phyloP scores from a whole-genome alignment of 2,329 filamentous ascomycete species.

The Chlorencoelia australis region DNA sequence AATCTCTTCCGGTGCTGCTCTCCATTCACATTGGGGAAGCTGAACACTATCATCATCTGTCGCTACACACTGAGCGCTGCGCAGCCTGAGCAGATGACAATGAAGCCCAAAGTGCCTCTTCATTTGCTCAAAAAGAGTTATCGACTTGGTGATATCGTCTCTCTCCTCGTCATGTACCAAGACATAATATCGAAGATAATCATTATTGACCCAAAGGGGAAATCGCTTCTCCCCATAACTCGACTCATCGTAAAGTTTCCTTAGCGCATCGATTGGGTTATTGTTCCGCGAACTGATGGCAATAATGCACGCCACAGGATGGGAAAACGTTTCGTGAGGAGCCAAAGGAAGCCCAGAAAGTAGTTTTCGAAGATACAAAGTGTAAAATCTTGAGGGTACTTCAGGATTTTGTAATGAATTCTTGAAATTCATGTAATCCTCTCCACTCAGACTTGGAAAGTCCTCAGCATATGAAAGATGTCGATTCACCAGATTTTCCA shows the following conservation, averaged over 20 bases:
- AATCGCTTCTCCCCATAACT: conserved; percentile 63
- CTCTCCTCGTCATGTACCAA: conserved; percentile 93
- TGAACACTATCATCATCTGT: conserved; percentile 86
- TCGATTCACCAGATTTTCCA: conserved; percentile 71
- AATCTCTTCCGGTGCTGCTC: conserved; percentile 77
- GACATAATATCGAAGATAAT: conserved; percentile 93
- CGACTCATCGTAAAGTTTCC: conserved; percentile 76
- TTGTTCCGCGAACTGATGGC: conserved; percentile 85
- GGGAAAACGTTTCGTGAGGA: conserved; percentile 85
- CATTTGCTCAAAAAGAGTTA: conserved; percentile 93
- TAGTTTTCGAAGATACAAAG: conserved; percentile 72
- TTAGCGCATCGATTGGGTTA: conserved; percentile 75
- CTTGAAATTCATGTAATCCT: conserved; percentile 30
- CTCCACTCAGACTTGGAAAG: conserved; percentile 19
- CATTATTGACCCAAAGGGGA: conserved; percentile 79
- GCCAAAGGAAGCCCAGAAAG: conserved; percentile 69
- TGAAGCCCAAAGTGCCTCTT: conserved; percentile 96
- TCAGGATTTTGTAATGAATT: conserved; percentile 21
- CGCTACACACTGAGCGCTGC: conserved; percentile 74
- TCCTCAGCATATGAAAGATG: conserved; percentile 69
- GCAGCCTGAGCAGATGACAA: conserved; percentile 79
- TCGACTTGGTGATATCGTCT: conserved; percentile 85
- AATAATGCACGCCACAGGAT: conserved; percentile 90
- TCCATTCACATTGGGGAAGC: conserved; percentile 77
- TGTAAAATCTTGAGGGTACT: conserved; percentile 68